Percentiles rank a stretch among this genome's conserved stretches.
Conservation (phyloP, 2,329 filamentous ascomycete species). For the Ilyonectria destructans region DNA sequence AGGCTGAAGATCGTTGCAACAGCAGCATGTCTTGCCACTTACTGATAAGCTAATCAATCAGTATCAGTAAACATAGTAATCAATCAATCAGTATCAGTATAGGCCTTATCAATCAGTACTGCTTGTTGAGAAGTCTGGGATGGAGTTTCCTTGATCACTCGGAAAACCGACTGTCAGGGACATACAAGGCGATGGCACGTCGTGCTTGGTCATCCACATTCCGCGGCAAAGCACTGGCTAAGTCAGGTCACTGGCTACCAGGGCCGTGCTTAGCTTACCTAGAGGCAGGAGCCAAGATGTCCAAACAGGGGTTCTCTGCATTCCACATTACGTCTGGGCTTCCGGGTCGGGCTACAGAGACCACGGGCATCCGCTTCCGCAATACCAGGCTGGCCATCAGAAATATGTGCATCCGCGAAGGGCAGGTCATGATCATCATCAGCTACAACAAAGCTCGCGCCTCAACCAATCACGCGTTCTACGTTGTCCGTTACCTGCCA, state of each 20-base stretch:
- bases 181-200: conserved; percentile 10
- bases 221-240: conserved; percentile 10
- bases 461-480: conserved; percentile 1
- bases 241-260: background rate
- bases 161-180: background rate
- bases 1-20: too few species aligned
- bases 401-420: background rate
- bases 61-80: too few species aligned
- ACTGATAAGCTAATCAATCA: too few species aligned
- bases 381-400: background rate
- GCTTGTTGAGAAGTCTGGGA: too few species aligned
- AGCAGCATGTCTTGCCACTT: too few species aligned
- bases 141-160: too few species aligned
- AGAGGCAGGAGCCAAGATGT: conserved; percentile 9
- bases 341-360: conserved; percentile 6
- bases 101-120: too few species aligned
- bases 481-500: conserved; percentile 2
- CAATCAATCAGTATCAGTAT: too few species aligned
- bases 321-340: conserved; percentile 4
- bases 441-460: conserved; percentile 7
- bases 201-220: conserved; percentile 11
- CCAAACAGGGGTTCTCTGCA: conserved; percentile 5
- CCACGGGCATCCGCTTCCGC: conserved; percentile 2
- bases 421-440: background rate
- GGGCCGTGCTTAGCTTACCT: conserved; percentile 18